These are phyloP conservation scores for Groenewaldozyma salmanticensis DNA, from an alignment of 805 yeast species.

Conservation along the genomic window DNA sequence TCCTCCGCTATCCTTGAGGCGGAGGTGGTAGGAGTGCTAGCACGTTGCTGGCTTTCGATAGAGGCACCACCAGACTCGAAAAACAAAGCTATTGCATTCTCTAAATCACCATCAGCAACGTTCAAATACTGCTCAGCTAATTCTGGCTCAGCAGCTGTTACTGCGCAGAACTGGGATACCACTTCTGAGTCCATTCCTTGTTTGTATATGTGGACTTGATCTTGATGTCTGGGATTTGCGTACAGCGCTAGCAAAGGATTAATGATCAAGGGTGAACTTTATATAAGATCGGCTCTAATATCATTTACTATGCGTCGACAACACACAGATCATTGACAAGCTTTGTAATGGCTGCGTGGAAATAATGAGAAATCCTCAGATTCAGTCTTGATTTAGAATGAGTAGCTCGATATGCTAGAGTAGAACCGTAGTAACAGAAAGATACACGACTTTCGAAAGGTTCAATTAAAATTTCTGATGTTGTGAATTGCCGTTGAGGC, in stretches of 20 bases:
- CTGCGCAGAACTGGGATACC: constrained; percentile 68
- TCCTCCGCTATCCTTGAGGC: constrained; percentile 1
- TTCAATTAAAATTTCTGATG: too few relatives aligned
- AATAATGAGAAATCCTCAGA: neutral
- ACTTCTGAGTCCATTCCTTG: constrained; percentile 21
- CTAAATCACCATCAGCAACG: constrained; percentile 67
- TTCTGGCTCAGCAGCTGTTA: constrained; percentile 64
- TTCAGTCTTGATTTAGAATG: too few relatives aligned
- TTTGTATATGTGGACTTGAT: neutral
- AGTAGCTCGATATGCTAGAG: too few relatives aligned
- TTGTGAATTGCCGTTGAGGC: too few relatives aligned
- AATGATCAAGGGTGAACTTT: too few relatives aligned
- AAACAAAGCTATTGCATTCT: constrained; percentile 73
- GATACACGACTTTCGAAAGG: too few relatives aligned
- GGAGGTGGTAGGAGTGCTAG: constrained; percentile 5
- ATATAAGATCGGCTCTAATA: neutral
- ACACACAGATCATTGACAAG: neutral
- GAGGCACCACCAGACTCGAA: constrained; percentile 48
- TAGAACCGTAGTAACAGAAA: too few relatives aligned
- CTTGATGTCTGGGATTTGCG: neutral
- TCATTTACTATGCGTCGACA: neutral
- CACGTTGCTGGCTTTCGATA: constrained; percentile 17
- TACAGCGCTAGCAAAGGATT: neutral
- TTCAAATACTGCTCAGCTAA: constrained; percentile 70
- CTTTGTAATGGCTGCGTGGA: neutral